These are phyloP conservation scores for Aspergillaceae sp. DNA, from an alignment of 2,329 filamentous ascomycete genomes.

Conservation along the genomic window DNA sequence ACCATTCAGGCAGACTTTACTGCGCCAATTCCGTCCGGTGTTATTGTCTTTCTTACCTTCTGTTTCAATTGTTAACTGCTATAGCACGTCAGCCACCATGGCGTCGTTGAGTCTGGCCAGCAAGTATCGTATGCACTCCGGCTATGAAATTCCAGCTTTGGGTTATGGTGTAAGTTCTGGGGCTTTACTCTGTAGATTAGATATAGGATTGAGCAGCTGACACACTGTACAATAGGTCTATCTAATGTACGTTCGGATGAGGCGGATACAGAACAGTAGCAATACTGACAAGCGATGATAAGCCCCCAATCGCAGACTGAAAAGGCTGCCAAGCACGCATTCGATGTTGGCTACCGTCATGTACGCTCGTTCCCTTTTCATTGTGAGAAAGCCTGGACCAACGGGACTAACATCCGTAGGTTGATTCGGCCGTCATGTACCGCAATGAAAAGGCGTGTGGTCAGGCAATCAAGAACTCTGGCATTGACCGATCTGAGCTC, in stretches of 20 bases:
- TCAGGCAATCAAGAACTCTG: constrained; percentile 51
- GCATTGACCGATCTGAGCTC: constrained; percentile 57
- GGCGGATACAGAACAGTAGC: background rate
- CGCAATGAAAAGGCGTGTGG: constrained; percentile 65
- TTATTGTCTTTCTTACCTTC: background rate
- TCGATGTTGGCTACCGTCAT: constrained; percentile 25
- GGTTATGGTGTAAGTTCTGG: constrained; percentile 47
- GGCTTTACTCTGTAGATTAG: background rate
- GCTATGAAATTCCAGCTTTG: constrained; percentile 52
- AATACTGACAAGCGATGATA: background rate
- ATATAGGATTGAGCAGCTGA: too few relatives aligned
- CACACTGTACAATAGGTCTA: constrained; percentile 17
- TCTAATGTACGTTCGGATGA: constrained; percentile 17
- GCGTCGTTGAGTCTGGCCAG: constrained; percentile 15
- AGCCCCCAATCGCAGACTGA: constrained; percentile 22
- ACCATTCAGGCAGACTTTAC: background rate
- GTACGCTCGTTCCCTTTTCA: constrained; percentile 8
- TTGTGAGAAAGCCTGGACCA: background rate
- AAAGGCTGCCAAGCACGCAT: constrained; percentile 17
- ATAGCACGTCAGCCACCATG: constrained; percentile 9
- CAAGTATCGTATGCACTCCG: constrained; percentile 48
- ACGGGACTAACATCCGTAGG: constrained; percentile 8
- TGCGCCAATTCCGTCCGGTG: background rate
- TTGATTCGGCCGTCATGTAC: constrained; percentile 58
- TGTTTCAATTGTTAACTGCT: background rate